phyloP scores from a whole-genome alignment of 805 yeast species.

The Zygosaccharomyces bailii region DNA sequence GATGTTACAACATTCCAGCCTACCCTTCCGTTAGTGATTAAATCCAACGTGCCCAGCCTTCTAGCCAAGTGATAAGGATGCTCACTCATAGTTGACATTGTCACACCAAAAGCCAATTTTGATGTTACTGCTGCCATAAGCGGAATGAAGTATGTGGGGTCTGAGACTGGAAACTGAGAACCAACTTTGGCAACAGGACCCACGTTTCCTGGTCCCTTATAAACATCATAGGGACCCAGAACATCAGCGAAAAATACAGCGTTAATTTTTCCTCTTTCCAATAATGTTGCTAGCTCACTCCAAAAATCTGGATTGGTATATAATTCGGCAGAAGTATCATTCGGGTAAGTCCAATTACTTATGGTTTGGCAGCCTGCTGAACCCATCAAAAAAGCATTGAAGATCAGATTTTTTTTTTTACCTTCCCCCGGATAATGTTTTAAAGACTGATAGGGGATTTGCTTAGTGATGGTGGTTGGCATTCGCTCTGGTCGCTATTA shows the following conservation, averaged over 20 bases:
- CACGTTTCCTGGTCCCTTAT: conserved; percentile 40
- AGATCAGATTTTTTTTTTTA: conserved; percentile 26
- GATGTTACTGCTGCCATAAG: conserved; percentile 45
- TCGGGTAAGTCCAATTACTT: conserved; percentile 19
- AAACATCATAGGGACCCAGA: conserved; percentile 41
- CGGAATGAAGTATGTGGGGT: conserved; percentile 40
- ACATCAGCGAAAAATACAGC: conserved; percentile 42
- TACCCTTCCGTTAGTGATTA: conserved; percentile 41
- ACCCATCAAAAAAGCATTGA: conserved; percentile 41
- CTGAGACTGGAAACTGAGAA: conserved; percentile 39
- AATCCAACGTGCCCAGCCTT: conserved; percentile 44
- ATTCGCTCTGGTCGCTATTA: too few relatives aligned
- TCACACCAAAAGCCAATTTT: conserved; percentile 40
- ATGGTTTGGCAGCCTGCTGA: conserved; percentile 25
- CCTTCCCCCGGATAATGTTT: too few relatives aligned
- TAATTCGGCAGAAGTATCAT: conserved; percentile 12
- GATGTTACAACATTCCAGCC: conserved; percentile 49
- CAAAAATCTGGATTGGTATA: conserved; percentile 37
- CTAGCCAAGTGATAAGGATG: conserved; percentile 43
- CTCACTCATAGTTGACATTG: conserved; percentile 43
- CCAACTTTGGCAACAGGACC: conserved; percentile 37
- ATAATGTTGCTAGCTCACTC: conserved; percentile 37
- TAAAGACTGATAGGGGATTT: too few relatives aligned
- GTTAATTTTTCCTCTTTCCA: conserved; percentile 40
- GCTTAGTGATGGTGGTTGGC: too few relatives aligned